These are phyloP conservation scores for Pleurotus ostreatus DNA, from an alignment of 768 basidiomycete species.

Conservation along the genomic window DNA sequence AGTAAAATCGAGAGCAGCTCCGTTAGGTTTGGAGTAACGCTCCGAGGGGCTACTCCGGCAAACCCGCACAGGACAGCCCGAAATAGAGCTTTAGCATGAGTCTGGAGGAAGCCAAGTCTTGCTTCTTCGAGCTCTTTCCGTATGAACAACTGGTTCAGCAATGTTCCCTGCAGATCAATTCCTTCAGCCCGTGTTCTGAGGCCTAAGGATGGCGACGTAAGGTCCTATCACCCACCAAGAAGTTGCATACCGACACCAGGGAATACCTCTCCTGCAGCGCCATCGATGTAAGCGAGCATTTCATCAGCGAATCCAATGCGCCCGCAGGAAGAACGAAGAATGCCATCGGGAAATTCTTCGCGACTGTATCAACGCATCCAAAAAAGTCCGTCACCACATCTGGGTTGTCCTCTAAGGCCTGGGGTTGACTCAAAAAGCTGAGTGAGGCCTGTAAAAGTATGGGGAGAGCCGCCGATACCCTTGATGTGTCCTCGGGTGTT, in stretches of 20 bases:
- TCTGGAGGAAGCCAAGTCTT: slow-evolving; percentile 35
- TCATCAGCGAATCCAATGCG: slow-evolving; percentile 63
- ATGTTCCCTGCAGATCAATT: slow-evolving; percentile 41
- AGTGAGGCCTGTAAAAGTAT: slow-evolving; percentile 59
- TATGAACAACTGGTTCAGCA: slow-evolving; percentile 64
- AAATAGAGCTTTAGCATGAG: slow-evolving; percentile 65
- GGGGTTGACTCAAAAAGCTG: slow-evolving; percentile 45
- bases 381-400: slow-evolving; percentile 92
- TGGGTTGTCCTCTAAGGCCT: slow-evolving; percentile 85
- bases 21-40: slow-evolving; percentile 77
- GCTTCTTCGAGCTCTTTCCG: slow-evolving; percentile 58
- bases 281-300: slow-evolving; percentile 63
- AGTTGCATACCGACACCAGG: slow-evolving; percentile 75
- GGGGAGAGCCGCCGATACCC: slow-evolving; percentile 54
- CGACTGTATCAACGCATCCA: slow-evolving; percentile 73
- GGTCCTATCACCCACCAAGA: slow-evolving; percentile 54
- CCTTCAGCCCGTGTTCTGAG: too few species aligned
- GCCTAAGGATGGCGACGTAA: too few species aligned
- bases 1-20: slow-evolving; percentile 73
- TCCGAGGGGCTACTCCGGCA: slow-evolving; percentile 80
- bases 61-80: slow-evolving; percentile 75
- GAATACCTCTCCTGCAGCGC: slow-evolving; percentile 82
- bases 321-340: slow-evolving; percentile 64
- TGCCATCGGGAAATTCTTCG: slow-evolving; percentile 54
- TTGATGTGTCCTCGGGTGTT: slow-evolving; percentile 47